These are phyloP conservation scores for Plasmodium gonderi DNA, from an alignment of 169 alveolate species.

Conservation along the genomic window DNA sequence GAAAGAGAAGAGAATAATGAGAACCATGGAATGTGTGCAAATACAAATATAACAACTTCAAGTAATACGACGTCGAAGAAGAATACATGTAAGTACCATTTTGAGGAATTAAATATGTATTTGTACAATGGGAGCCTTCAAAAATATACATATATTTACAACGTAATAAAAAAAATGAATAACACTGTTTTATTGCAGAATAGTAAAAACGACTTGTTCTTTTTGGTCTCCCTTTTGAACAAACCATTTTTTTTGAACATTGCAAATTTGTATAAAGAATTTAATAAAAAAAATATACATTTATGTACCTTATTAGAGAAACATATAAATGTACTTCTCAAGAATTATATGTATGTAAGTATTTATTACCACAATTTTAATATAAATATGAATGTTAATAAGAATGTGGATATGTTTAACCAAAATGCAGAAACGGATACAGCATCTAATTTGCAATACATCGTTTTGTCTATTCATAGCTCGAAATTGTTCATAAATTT, in stretches of 20 bases:
- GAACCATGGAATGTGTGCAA: not conserved
- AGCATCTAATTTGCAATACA: constrained; percentile 47
- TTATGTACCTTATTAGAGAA: constrained; percentile 69
- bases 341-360: constrained; percentile 71
- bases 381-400: constrained; percentile 39
- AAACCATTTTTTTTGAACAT: constrained; percentile 73
- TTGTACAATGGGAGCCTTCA: constrained; percentile 56
- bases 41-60: no score
- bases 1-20: not conserved
- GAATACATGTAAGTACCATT: constrained; percentile 45
- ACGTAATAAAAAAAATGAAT: constrained; percentile 74
- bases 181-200: constrained; percentile 64
- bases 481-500: constrained; percentile 64
- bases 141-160: constrained; percentile 54
- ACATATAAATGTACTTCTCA: constrained; percentile 58
- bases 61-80: not conserved
- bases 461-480: constrained; percentile 59
- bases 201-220: constrained; percentile 65
- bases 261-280: constrained; percentile 69
- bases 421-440: not conserved
- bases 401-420: constrained; percentile 58
- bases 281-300: constrained; percentile 68
- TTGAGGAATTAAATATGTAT: constrained; percentile 70
- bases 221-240: constrained; percentile 57
- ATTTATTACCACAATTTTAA: constrained; percentile 70